Conservation (phyloP, 306 rosid genomes). For the Boehmeria nivea region DNA sequence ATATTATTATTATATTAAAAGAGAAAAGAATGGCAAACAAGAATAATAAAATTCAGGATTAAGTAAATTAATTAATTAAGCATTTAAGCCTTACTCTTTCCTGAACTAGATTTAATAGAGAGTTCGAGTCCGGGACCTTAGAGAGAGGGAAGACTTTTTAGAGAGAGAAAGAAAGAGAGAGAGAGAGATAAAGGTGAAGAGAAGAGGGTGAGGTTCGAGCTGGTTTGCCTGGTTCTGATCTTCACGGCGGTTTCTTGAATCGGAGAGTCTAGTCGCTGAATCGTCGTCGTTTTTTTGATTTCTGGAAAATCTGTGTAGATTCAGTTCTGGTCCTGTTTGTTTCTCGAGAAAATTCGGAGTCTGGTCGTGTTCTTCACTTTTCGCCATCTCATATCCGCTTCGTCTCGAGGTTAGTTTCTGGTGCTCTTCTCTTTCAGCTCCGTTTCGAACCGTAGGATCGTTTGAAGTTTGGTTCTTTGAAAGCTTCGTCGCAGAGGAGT, state of each 20-base stretch:
- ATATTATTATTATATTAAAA: background rate
- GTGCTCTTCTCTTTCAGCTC: background rate
- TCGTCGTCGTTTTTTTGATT: no score
- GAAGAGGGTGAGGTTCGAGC: constrained; percentile 26
- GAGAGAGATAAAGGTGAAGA: constrained; percentile 9
- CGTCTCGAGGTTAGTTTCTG: background rate
- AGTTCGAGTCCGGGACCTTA: constrained; percentile 40
- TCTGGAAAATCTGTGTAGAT: no score
- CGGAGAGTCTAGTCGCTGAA: background rate
- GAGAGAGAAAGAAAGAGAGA: constrained; percentile 11
- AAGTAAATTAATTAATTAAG: constrained; percentile 9
- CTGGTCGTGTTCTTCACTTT: no score
- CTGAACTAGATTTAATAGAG: constrained; percentile 47
- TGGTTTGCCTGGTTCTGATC: constrained; percentile 32
- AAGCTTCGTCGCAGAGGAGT: no score
- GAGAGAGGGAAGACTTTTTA: constrained; percentile 13
- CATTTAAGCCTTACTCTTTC: constrained; percentile 7
- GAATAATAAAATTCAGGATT: background rate
- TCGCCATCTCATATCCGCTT: background rate
- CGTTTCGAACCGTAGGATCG: background rate
- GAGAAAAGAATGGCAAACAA: background rate
- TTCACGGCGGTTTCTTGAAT: constrained; percentile 4
- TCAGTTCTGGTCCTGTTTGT: no score
- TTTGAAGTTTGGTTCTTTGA: background rate
- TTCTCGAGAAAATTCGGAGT: no score